Evolutionary conservation across 805 yeast species (phyloP), one percentile per base, ranked within the genome.

Genomic region (Kluyveromyces nonfermentans): DNA sequence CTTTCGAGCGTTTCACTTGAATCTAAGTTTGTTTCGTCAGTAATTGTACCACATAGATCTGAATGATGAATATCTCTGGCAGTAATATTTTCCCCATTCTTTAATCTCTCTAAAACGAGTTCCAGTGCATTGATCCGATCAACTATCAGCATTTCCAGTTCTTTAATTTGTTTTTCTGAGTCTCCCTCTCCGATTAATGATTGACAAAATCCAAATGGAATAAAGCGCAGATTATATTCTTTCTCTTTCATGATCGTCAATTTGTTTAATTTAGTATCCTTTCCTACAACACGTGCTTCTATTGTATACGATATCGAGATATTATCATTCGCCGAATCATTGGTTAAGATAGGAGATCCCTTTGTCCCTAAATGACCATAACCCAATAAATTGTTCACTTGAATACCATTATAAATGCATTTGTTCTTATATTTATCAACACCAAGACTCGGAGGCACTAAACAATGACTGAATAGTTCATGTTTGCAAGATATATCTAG

Each of bases 281-380:
- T 67, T 18, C 76, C 80, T 35, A 78, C 75, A 45, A 78, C 64
- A 45, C 73, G 72, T 6, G 80, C 80, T 50, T 77, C 80, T 25
- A 78, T 71, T 1, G 75, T 67, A 49, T 78, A 78, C 41, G 70
- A 67, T 7, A 78, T 64, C 47, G 80, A 73, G 20, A 59, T 33
- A 43, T 68, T 68, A 4, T 71, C 75, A 45, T 68, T 69, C 1
- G 73, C 59, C 47, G 75, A 64, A 58, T 77, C 83, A 34, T 62
- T 63, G 3, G 79, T 74, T 37, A 75, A 51, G 1, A 77, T 63
- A 3, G 83, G 82, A 0, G 80, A 70, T 1, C 82, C 82, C 42
- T 73, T 61, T 5, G 65, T 51, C 16, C 73, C 70, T 35, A 71
- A 47, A 51, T 73, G 76, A 10, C 82, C 82, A 53, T 76, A 77